phyloP scores from a whole-genome alignment of 2,329 filamentous ascomycete genomes.

The Akanthomyces muscarius region DNA sequence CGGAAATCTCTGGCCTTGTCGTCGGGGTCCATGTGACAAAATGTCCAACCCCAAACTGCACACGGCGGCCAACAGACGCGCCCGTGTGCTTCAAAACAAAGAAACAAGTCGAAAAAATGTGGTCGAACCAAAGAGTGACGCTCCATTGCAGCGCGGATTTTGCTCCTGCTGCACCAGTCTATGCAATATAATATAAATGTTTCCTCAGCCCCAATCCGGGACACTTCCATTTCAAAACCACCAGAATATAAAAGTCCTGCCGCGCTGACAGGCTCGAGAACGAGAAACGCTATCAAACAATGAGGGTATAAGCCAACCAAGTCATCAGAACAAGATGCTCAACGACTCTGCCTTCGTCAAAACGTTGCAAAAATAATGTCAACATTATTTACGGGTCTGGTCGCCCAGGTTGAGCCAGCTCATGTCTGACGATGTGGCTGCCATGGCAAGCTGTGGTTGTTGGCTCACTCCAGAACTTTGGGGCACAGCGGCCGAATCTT shows the following conservation, averaged over 20 bases:
- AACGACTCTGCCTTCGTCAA: constrained; percentile 19
- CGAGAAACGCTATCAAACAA: constrained; percentile 17
- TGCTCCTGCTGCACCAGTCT: constrained; percentile 18
- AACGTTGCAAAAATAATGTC: constrained; percentile 9
- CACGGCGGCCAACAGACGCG: neutral
- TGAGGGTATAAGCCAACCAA: constrained; percentile 19
- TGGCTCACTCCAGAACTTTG: constrained; percentile 38
- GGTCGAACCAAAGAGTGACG: constrained; percentile 19
- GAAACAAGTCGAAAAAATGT: constrained; percentile 1
- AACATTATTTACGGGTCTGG: constrained; percentile 26
- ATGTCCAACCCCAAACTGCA: neutral
- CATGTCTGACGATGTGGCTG: constrained; percentile 61
- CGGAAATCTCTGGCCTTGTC: constrained; percentile 23
- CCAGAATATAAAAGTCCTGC: constrained; percentile 4
- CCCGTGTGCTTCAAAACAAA: neutral
- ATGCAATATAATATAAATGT: constrained; percentile 13
- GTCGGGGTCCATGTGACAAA: constrained; percentile 20
- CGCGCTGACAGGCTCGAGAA: constrained; percentile 14
- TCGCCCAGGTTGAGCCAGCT: constrained; percentile 74
- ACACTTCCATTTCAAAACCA: constrained; percentile 1
- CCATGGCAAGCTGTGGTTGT: constrained; percentile 48
- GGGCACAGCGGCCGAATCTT: constrained; percentile 32
- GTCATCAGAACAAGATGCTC: constrained; percentile 18
- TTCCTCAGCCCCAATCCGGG: neutral
- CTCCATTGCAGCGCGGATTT: constrained; percentile 19